Evolutionary conservation across 306 rosid genomes (phyloP), one percentile per base, ranked within the genome.

Genomic region (Arachis hypogaea): DNA sequence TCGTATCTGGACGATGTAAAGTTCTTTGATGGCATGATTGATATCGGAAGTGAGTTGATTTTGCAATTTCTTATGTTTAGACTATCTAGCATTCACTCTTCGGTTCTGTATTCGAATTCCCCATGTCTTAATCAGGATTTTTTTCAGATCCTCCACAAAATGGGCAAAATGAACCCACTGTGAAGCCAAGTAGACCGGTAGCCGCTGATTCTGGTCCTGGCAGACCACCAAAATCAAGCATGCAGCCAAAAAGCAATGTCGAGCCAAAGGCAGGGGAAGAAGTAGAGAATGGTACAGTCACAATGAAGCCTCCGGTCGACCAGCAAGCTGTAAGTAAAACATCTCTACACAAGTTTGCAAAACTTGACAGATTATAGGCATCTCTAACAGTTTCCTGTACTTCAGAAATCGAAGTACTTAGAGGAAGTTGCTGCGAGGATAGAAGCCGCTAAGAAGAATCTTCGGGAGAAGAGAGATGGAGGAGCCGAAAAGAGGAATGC

Each of bases 1-100:
- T 44, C 42, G 10, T 72, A 66, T 71, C 67, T 74, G 66, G 80
- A 76, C 43, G 47, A 40, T 62, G 76, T 49, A 78, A 74, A 93
- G 99, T 91, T 94, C 89, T 94, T 94, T 29, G 99, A 92, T 78
- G 99, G 97, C 87, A 90, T 94, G 90, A 97, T 92, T 66, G 99
- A 94, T 60, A 76, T 81, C 62, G 97, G 96, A 92, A 94, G 98
- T 93, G 87, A 93, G 98, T 93, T 81, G 71, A 80, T 69, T 76
- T 81, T 56, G n/a, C 77, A 47, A 78, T 69, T 47, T 62, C 81
- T 78, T 74, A 52, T 83, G 83, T 75, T 77, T 86, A 57, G 75
- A 70, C 59, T 72, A n/a, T 50, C 77, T 81, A 58, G 76, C 68
- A 74, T 82, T 72, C 42, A 10, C 63, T 73, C 57, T 63, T 78